Conservation (phyloP, 768 basidiomycete species). For the Podaxis sp. region DNA sequence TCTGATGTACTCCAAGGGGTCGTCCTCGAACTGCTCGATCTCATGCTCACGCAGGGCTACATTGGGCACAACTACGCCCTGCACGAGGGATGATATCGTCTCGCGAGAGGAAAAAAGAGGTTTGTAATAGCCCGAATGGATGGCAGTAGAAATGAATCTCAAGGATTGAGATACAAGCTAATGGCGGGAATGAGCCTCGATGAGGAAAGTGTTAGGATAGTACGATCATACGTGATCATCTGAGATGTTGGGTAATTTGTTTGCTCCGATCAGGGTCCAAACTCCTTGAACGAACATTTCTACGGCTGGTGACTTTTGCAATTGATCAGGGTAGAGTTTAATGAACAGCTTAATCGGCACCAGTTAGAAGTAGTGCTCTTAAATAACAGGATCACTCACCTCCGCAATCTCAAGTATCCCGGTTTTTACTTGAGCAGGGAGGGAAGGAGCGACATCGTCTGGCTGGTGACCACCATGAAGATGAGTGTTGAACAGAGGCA, state of each 20-base stretch:
- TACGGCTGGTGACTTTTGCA: slow-evolving; percentile 61
- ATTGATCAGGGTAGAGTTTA: slow-evolving; percentile 79
- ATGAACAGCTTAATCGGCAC: slow-evolving; percentile 60
- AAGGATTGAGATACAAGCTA: slow-evolving; percentile 90
- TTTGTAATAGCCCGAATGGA: slow-evolving; percentile 84
- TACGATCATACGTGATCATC: slow-evolving; percentile 64
- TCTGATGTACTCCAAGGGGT: slow-evolving; percentile 92
- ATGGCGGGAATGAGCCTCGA: not conserved
- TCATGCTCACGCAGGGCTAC: slow-evolving; percentile 86
- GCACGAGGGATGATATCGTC: slow-evolving; percentile 78
- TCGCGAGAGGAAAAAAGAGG: slow-evolving; percentile 77
- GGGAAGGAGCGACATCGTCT: slow-evolving; percentile 79
- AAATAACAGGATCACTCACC: slow-evolving; percentile 37
- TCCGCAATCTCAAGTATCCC: slow-evolving; percentile 89
- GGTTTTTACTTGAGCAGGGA: slow-evolving; percentile 90
- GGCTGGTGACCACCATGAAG: slow-evolving; percentile 38
- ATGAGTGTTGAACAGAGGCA: not conserved
- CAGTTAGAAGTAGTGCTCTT: slow-evolving; percentile 2
- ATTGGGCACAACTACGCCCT: slow-evolving; percentile 94
- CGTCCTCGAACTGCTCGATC: slow-evolving; percentile 95
- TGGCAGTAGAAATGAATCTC: slow-evolving; percentile 88
- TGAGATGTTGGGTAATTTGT: slow-evolving; percentile 62
- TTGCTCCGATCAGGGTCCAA: slow-evolving; percentile 84
- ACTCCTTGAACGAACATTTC: slow-evolving; percentile 80
- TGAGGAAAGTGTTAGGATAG: not conserved